Percentiles rank a stretch among this genome's conserved stretches.
Evolutionary conservation across 257 asterid species (phyloP).

Genomic region (Rehmannia glutinosa): DNA sequence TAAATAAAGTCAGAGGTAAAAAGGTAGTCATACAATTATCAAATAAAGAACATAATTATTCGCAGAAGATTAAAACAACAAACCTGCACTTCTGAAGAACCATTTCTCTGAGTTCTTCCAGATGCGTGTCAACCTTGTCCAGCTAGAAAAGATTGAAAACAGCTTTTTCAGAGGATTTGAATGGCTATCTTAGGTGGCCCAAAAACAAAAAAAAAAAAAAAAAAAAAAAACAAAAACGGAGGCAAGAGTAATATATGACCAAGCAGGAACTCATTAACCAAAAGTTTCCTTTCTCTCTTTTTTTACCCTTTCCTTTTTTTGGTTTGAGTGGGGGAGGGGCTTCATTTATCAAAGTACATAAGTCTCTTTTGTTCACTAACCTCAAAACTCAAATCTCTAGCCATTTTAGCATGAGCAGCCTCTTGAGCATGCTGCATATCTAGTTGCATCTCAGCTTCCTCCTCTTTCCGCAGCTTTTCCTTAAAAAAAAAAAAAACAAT

Average conservation of each 20-base stretch:
- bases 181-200: neutral
- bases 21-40: neutral
- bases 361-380: constrained; percentile 27
- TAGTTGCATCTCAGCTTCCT: constrained; percentile 62
- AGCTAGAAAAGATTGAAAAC: constrained; percentile 42
- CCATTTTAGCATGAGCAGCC: constrained; percentile 68
- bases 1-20: neutral
- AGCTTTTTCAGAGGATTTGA: constrained; percentile 18
- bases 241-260: no score
- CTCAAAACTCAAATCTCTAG: constrained; percentile 54
- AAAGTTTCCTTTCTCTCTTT: no score
- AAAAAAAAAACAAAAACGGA: neutral
- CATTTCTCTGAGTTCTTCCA: constrained; percentile 61
- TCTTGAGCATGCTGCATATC: constrained; percentile 73
- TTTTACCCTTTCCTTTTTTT: no score
- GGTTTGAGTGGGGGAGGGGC: no score
- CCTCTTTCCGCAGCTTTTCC: constrained; percentile 75
- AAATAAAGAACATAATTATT: neutral
- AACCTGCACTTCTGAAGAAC: constrained; percentile 89
- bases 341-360: neutral
- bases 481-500: constrained; percentile 22
- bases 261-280: no score
- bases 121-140: constrained; percentile 51
- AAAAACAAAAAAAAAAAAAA: neutral
- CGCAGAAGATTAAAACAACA: constrained; percentile 5